phyloP scores from a whole-genome alignment of 805 yeast species.

The Saturnispora galanensis region DNA sequence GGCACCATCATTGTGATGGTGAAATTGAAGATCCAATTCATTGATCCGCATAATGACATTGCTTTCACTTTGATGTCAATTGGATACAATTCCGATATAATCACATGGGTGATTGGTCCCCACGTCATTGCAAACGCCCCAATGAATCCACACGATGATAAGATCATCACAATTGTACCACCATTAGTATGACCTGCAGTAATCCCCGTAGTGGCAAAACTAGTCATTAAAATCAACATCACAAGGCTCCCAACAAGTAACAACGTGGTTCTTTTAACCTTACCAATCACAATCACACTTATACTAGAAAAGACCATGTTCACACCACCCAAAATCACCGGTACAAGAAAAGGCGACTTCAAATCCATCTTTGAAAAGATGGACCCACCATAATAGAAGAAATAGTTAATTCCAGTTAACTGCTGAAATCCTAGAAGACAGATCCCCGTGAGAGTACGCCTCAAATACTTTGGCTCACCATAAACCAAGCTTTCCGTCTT shows the following conservation, averaged over 20 bases:
- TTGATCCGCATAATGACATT: conserved; percentile 45
- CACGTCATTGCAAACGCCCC: conserved; percentile 59
- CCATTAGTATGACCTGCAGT: conserved; percentile 28
- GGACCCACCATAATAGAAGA: conserved; percentile 57
- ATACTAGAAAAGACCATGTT: conserved; percentile 43
- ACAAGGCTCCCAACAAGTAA: conserved; percentile 39
- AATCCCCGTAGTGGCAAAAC: conserved; percentile 49
- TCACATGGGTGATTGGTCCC: conserved; percentile 64
- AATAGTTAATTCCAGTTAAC: conserved; percentile 56
- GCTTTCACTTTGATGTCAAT: conserved; percentile 47
- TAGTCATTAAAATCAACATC: conserved; percentile 43
- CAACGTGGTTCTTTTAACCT: conserved; percentile 37
- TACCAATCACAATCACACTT: conserved; percentile 40
- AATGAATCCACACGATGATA: conserved; percentile 49
- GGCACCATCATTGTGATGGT: conserved; percentile 63
- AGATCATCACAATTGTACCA: conserved; percentile 44
- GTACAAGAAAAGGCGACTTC: conserved; percentile 43
- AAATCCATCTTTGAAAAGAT: conserved; percentile 45
- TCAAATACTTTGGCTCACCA: conserved; percentile 24
- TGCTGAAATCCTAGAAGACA: conserved; percentile 31
- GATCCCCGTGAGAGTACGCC: conserved; percentile 24
- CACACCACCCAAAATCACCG: conserved; percentile 45
- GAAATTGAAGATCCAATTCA: conserved; percentile 58
- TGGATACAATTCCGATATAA: conserved; percentile 60
- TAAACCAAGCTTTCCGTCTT: conserved; percentile 10